Conservation (phyloP, 2,329 filamentous ascomycete genomes). For the Drechslerella stenobrocha region DNA sequence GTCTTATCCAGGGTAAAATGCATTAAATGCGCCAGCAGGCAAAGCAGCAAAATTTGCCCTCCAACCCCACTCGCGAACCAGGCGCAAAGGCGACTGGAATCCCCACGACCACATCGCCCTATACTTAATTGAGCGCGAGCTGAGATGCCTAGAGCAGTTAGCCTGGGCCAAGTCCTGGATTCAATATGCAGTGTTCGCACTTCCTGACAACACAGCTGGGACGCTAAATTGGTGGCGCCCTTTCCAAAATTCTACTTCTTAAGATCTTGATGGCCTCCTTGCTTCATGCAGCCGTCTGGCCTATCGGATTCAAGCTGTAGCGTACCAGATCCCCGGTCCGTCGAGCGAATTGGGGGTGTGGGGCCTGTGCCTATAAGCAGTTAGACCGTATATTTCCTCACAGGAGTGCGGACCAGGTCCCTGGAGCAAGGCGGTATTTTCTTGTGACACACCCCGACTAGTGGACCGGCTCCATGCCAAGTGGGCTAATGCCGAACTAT, state of each 20-base stretch:
- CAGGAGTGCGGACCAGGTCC: conserved; percentile 20
- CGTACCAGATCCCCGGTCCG: conserved; percentile 46
- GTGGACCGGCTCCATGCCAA: conserved; percentile 22
- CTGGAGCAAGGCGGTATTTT: conserved; percentile 47
- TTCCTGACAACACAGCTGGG: conserved; percentile 29
- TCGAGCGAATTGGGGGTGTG: conserved; percentile 20
- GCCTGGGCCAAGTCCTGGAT: background rate
- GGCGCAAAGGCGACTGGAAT: background rate
- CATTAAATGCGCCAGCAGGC: background rate
- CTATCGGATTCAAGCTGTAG: conserved; percentile 48
- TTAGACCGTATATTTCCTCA: too few species aligned
- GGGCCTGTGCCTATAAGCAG: background rate
- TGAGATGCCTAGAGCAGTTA: conserved; percentile 10
- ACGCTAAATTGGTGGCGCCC: conserved; percentile 33
- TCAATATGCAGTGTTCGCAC: conserved; percentile 19
- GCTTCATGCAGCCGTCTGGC: conserved; percentile 21
- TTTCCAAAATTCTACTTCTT: conserved; percentile 11
- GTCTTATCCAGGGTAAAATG: background rate
- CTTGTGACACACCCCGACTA: conserved; percentile 46
- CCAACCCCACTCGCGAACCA: background rate
- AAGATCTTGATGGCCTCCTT: conserved; percentile 22
- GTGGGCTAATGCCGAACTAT: conserved; percentile 20
- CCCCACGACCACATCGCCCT: conserved; percentile 4
- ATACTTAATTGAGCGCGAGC: conserved; percentile 6
- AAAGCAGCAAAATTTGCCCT: background rate